Evolutionary conservation across 805 yeast genomes (phyloP).

Genomic region (Spathaspora arborariae): DNA sequence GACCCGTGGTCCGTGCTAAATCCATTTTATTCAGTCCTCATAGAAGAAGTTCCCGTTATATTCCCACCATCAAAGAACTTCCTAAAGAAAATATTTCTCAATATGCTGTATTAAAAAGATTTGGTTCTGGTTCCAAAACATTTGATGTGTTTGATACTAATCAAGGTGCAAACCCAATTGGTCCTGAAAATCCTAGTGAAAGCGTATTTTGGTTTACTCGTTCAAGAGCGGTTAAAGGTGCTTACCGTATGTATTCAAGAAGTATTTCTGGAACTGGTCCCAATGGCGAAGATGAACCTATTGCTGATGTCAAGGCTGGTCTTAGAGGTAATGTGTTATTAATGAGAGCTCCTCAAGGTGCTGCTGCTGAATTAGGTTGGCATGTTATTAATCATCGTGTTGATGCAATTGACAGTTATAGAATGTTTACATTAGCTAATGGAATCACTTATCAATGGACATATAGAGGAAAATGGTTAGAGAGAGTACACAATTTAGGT

Average conservation of each 20-base stretch:
- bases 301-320: conserved; percentile 59
- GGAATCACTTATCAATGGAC: conserved; percentile 68
- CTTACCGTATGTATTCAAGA: conserved; percentile 52
- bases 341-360: conserved; percentile 46
- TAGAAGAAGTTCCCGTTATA: conserved; percentile 51
- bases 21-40: conserved; percentile 53
- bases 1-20: conserved; percentile 55
- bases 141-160: conserved; percentile 52
- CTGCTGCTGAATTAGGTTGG: conserved; percentile 60
- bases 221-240: conserved; percentile 66
- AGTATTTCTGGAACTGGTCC: conserved; percentile 40
- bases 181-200: conserved; percentile 40
- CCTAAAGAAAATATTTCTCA: conserved; percentile 27
- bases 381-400: conserved; percentile 56
- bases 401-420: conserved; percentile 58
- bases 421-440: conserved; percentile 57
- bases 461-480: conserved; percentile 52
- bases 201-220: conserved; percentile 52
- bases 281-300: conserved; percentile 52
- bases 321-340: conserved; percentile 55
- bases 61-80: conserved; percentile 50
- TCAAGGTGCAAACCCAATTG: conserved; percentile 31
- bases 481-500: conserved; percentile 54
- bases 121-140: conserved; percentile 58
- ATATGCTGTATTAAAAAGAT: conserved; percentile 50